Conservation (phyloP, 1,284 basidiomycete genomes). For the Ustilago curta region DNA sequence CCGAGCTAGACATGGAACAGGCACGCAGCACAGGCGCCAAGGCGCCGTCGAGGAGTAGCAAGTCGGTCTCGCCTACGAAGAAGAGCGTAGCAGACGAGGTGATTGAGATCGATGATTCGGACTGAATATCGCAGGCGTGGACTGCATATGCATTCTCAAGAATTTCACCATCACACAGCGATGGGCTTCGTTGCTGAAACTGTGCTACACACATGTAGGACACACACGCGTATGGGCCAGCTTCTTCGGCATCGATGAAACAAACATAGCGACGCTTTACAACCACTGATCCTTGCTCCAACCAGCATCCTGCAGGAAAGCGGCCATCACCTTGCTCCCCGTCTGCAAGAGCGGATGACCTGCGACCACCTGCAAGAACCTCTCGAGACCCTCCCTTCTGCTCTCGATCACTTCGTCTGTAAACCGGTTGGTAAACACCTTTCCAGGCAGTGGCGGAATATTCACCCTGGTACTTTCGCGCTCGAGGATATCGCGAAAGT, state of each 20-base stretch:
- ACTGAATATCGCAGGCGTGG: slow-evolving; percentile 7
- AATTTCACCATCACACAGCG: not conserved
- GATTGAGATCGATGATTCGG: slow-evolving; percentile 45
- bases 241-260: no score
- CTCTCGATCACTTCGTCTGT: slow-evolving; percentile 96
- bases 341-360: slow-evolving; percentile 98
- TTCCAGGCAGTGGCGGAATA: slow-evolving; percentile 95
- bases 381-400: slow-evolving; percentile 90
- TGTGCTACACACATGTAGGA: not conserved
- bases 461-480: slow-evolving; percentile 96
- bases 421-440: slow-evolving; percentile 79
- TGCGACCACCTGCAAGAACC: slow-evolving; percentile 94
- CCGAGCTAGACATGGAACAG: slow-evolving; percentile 19
- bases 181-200: not conserved
- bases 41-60: slow-evolving; percentile 3
- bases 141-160: no score
- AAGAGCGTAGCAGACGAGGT: not conserved
- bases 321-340: slow-evolving; percentile 94
- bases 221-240: no score
- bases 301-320: slow-evolving; percentile 82
- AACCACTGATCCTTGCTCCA: slow-evolving; percentile 61
- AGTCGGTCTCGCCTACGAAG: slow-evolving; percentile 22
- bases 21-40: not conserved
- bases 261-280: slow-evolving; percentile 15
- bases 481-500: slow-evolving; percentile 97